Evolutionary conservation across 345 rosid species (phyloP), one percentile per base, ranked within the genome.

Genomic region (Durio zibethinus): DNA sequence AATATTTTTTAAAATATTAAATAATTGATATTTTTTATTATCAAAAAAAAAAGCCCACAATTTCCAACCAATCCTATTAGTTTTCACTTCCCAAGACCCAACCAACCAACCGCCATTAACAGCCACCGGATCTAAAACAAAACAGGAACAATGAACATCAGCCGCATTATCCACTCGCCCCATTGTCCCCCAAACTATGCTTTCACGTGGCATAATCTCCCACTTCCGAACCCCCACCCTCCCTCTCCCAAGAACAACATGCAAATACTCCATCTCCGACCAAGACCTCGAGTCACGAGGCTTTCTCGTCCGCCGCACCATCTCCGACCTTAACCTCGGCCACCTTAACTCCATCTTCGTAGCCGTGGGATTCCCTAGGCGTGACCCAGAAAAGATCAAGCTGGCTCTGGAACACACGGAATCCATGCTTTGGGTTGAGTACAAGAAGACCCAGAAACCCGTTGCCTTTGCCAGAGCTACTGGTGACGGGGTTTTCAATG

Each of bases 391-490:
- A 29, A 93, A 88, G 84, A 90, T 92, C 72, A 83, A 77, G 75
- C 56, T 90, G 25, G 97, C 99, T 18, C 78, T 95, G 65, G 89
- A 90, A 76, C 85, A 93, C 90, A 92, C 97, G 0, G 87, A 85
- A 87, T 86, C 93, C 31, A 68, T 93, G 21, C 77, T 92, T 1
- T 95, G 98, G 97, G 42, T 92, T 11, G 88, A 92, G 86, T 33
- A 88, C 83, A 78, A 83, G 85, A 88, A 80, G 84, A 86, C 89
- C 29, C 83, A 75, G 82, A 82, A 83, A 73, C 97, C 97, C 0
- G 98, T 93, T 45, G 97, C 99, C 65, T 95, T 95, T 64, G 94
- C 97, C 5, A 78, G 99, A 68, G 97, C 99, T 2, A 92, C 98
- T 0, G 97, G 98, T 1, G 97, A 93, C 76, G 92, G 93, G 20